These are phyloP conservation scores for Malus hybrid DNA, from an alignment of 331 rosid species.

Conservation along the genomic window DNA sequence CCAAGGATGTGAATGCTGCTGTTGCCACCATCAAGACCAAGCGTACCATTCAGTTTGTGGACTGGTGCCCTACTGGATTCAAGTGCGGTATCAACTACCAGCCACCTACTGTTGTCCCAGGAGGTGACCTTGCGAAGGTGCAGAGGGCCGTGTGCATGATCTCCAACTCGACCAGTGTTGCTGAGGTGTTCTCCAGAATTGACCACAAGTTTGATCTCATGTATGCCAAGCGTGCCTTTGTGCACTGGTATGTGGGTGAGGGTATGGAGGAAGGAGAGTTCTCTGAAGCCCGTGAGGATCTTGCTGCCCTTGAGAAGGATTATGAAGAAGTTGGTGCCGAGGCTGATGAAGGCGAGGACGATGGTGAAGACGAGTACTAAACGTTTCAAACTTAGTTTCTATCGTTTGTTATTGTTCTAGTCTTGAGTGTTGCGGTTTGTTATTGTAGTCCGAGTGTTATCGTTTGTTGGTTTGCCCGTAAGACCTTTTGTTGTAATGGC, in stretches of 20 bases:
- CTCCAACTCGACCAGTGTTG: slow-evolving; percentile 84
- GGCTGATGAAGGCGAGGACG: slow-evolving; percentile 72
- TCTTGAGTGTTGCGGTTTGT: no score
- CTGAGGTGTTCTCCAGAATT: slow-evolving; percentile 82
- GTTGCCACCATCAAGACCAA: slow-evolving; percentile 83
- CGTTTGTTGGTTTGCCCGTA: no score
- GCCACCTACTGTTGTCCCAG: slow-evolving; percentile 88
- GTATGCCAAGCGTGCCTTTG: slow-evolving; percentile 89
- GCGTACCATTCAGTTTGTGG: slow-evolving; percentile 86
- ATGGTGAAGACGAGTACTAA: slow-evolving; percentile 58
- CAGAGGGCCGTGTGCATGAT: slow-evolving; percentile 94
- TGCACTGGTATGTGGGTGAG: slow-evolving; percentile 93
- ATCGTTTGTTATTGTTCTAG: not conserved
- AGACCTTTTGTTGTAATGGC: no score
- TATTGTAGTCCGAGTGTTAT: no score
- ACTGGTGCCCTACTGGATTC: slow-evolving; percentile 95
- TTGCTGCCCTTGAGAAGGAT: slow-evolving; percentile 80
- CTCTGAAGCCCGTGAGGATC: slow-evolving; percentile 90
- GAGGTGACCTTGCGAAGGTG: slow-evolving; percentile 87
- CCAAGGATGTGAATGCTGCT: slow-evolving; percentile 87
- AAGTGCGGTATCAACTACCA: slow-evolving; percentile 90
- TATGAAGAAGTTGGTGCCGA: slow-evolving; percentile 93
- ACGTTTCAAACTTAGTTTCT: not conserved
- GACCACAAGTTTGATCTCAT: slow-evolving; percentile 87
- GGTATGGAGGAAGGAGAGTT: slow-evolving; percentile 96